Evolutionary conservation across 2,329 filamentous ascomycete genomes (phyloP), one percentile per base, ranked within the genome.

Genomic region (Salinomyces thailandicus): DNA sequence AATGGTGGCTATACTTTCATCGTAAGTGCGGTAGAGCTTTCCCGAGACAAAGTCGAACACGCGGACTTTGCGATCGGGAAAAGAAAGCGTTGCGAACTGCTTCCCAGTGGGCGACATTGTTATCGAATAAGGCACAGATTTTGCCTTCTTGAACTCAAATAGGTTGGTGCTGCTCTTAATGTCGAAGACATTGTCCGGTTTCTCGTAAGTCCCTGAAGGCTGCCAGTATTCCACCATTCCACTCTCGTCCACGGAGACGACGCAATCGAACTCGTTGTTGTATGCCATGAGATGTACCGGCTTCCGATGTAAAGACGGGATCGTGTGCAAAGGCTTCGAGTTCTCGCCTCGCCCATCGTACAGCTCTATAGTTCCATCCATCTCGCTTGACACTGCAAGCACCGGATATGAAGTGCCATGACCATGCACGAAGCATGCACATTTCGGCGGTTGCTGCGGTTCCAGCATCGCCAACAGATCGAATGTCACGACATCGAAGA

Each of bases 201-300:
- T 95, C 53, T 93, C 85, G 58, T 85, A 95, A 26, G 68, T 77
- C 2, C 75, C 78, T 44, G 73, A 75, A 0, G 91, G 86, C 39
- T 75, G 74, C 91, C 91, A 98, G 63, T 98, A 98, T 60, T 98
- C 91, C 7, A 98, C 58, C 89, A 96, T 96, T 16, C 91, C 89
- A 36, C 76, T 75, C 48, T 89, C 79, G 48, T 98, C 93, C 0
- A 79, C 79, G 2, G 91, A 96, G 5, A 96, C 66, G 1, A 93
- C 87, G 54, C 91, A 98, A 60, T 96, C 81, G 54, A 79, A 94
- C 4, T 72, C 65, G 55, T 85, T 78, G 60, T 96, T 98, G 66
- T 86, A 98, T 1, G 79, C 78, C 74, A 98, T 89, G 16, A 93
- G 63, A 18, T 80, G 76, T 2, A 98, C 83, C 0, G 85, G 76